Base-by-base conservation (phyloP, 2,329 filamentous ascomycete species). In the Cercospora sp. region DNA sequence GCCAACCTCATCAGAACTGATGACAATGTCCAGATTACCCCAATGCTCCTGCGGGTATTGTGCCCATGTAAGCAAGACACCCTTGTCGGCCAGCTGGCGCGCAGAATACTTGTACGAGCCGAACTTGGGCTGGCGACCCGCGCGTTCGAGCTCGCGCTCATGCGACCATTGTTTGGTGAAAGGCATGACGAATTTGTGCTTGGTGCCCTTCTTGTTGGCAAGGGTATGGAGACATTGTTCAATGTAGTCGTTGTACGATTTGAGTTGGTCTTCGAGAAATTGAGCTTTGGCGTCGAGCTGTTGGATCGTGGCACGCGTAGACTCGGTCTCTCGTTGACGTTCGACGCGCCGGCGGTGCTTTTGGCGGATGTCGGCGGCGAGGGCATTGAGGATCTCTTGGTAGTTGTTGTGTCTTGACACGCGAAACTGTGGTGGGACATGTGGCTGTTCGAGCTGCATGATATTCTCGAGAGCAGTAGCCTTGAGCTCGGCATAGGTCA, bases 121-220 rank as follows among this genome's bases (percentile, higher is more conserved):
- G 78, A 99, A 99, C 79, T 97, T 97, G 80, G 97, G 96, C 63
- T 97, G 92, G 60, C 94, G 92, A 30, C 95, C 95, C 7, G 91
- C 91, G 67, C 93, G 91, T 78, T 97, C 93, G 33, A 99, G 89
- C 82, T 99, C 95, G 72, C 93, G 90, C 82, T 98, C 93, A 81
- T 99, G 95, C 80, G 97, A 97, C 88, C 97, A 99, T 80, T 99
- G 95, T 77, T 97, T 97, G 26, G 94, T 97, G 79, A 99, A 99
- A 13, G 95, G 95, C 79, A 99, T 87, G 65, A 97, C 86, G 85
- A 97, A 97, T 63, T 91, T 88, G 64, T 76, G 72, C 18, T 76
- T 74, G 80, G 96, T 97, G 83, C 96, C 96, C 82, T 97, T 97
- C 80, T 97, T 97, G 82, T 92, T 97, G 80, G 98, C 95, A 67